These are phyloP conservation scores for Fusarium albosuccineum DNA, from an alignment of 2,329 filamentous ascomycete genomes.

Conservation along the genomic window DNA sequence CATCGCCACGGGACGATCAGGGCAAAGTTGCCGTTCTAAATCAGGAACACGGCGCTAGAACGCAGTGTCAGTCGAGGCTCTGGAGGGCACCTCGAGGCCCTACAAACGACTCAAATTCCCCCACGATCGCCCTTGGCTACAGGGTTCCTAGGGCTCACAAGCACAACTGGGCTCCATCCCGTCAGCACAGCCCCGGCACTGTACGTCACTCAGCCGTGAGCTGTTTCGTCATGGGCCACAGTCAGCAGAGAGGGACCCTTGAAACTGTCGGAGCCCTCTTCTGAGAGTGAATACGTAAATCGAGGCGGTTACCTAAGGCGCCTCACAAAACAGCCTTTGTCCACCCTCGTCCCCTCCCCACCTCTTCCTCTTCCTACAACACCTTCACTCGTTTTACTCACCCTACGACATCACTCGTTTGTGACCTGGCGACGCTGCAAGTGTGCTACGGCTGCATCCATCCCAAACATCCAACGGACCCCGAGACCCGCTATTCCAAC, in stretches of 20 bases:
- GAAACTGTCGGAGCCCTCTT: constrained; percentile 6
- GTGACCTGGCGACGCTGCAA: constrained; percentile 6
- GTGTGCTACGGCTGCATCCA: constrained; percentile 25
- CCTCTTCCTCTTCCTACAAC: neutral
- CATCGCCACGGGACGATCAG: constrained; percentile 18
- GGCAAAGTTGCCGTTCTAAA: constrained; percentile 34
- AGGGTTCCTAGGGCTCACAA: constrained; percentile 28
- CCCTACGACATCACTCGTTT: constrained; percentile 26
- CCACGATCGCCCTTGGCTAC: constrained; percentile 33
- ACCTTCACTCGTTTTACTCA: constrained; percentile 14
- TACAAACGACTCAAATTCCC: constrained; percentile 16
- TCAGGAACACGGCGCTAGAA: constrained; percentile 36
- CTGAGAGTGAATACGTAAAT: constrained; percentile 11
- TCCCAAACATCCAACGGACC: constrained; percentile 12
- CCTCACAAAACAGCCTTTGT: constrained; percentile 2
- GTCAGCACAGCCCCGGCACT: constrained; percentile 45
- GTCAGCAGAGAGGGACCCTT: constrained; percentile 26
- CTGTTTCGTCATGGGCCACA: constrained; percentile 38
- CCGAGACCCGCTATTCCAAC: constrained; percentile 37
- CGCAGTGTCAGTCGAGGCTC: constrained; percentile 30
- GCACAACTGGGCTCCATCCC: constrained; percentile 11
- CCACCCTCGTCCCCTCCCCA: constrained; percentile 3
- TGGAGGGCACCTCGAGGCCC: constrained; percentile 8
- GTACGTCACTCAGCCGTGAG: constrained; percentile 44
- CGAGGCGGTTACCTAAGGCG: constrained; percentile 27